These are phyloP conservation scores for Lenwebbia sp. DNA, from an alignment of 345 rosid species.

Conservation along the genomic window DNA sequence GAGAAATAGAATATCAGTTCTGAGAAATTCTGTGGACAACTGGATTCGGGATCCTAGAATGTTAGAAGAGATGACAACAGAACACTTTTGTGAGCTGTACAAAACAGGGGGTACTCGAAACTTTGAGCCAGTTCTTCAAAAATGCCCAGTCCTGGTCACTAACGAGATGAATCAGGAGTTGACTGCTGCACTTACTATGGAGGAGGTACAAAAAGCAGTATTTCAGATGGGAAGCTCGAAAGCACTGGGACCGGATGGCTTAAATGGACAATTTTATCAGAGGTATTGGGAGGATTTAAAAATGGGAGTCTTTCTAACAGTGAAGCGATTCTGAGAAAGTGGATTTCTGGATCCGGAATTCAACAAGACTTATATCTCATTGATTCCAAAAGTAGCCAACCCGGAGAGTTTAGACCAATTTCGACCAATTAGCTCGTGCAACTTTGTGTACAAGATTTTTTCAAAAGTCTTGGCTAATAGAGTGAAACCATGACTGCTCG, in stretches of 20 bases:
- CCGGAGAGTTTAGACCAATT: no score
- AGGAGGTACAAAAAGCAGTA: neutral
- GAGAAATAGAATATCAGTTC: no score
- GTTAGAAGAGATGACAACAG: neutral
- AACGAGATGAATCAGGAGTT: neutral
- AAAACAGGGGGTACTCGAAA: neutral
- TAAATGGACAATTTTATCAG: neutral
- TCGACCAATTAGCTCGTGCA: no score
- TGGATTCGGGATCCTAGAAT: neutral
- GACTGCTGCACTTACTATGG: neutral
- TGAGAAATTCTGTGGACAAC: no score
- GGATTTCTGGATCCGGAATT: neutral
- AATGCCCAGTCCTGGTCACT: neutral
- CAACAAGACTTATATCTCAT: no score
- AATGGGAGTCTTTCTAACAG: neutral
- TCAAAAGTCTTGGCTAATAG: no score
- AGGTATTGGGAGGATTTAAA: neutral
- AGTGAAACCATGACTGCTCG: no score
- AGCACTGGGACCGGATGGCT: neutral
- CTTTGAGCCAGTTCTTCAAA: neutral
- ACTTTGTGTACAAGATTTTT: no score
- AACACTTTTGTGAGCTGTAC: neutral
- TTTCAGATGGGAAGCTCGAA: neutral
- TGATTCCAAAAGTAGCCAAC: no score
- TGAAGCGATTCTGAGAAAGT: neutral